Evolutionary conservation across 1,284 basidiomycete genomes (phyloP).

Genomic region (Coriolopsis trogii): DNA sequence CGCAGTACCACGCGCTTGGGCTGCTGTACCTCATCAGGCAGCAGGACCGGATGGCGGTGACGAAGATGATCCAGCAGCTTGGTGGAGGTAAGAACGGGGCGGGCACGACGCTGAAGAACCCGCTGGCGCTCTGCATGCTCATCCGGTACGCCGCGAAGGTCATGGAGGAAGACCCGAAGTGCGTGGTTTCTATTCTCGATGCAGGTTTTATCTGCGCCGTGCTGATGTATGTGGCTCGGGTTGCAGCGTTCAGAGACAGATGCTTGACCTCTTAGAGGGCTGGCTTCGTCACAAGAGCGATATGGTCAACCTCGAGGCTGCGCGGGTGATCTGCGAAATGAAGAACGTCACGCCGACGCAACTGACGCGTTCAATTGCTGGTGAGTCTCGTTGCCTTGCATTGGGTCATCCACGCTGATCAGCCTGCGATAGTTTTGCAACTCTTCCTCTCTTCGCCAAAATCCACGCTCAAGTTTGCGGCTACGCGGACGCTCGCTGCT

Average conservation of each 20-base stretch:
- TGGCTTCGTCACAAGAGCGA: conserved; percentile 99
- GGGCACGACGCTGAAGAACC: conserved; percentile 86
- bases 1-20: conserved; percentile 97
- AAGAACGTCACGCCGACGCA: conserved; percentile 79
- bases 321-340: conserved; percentile 97
- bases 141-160: conserved; percentile 97
- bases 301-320: conserved; percentile 99
- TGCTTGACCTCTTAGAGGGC: conserved; percentile 93
- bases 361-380: conserved; percentile 86
- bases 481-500: conserved; percentile 92
- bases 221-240: neutral
- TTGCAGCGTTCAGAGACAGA: conserved; percentile 83
- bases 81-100: conserved; percentile 87
- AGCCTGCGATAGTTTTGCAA: conserved; percentile 69
- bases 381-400: conserved; percentile 46
- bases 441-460: conserved; percentile 94
- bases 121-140: conserved; percentile 99
- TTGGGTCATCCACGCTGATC: conserved; percentile 2
- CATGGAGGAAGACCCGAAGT: conserved; percentile 99
- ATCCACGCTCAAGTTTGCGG: conserved; percentile 94
- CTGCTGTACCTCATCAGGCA: conserved; percentile 94
- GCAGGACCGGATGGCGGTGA: conserved; percentile 98
- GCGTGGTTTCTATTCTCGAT: conserved; percentile 34
- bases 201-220: neutral
- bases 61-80: conserved; percentile 98